These are phyloP conservation scores for Magnaporthiopsis poae DNA, from an alignment of 2,329 filamentous ascomycete genomes.

Conservation along the genomic window DNA sequence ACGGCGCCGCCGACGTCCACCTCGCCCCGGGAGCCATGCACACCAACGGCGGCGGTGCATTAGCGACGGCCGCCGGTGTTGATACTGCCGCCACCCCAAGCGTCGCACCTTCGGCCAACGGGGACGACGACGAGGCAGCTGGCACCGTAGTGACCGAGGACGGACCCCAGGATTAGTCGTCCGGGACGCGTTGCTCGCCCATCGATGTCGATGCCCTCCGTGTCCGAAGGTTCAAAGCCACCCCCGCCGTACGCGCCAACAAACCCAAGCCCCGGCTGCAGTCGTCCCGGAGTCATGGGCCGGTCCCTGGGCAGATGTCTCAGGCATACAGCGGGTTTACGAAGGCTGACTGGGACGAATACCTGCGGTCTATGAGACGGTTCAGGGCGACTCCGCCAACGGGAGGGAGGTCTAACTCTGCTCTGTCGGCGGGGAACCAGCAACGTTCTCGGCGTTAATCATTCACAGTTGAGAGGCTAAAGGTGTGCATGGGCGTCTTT, in stretches of 20 bases:
- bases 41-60: slow-evolving; percentile 1
- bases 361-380: not conserved
- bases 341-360: not conserved
- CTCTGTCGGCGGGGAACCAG: not conserved
- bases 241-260: too few relatives aligned
- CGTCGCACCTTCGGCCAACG: not conserved
- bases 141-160: not conserved
- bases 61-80: slow-evolving; percentile 3
- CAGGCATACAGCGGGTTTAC: not conserved
- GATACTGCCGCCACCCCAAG: slow-evolving; percentile 3
- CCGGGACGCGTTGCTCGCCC: not conserved
- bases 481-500: not conserved
- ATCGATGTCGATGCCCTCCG: not conserved
- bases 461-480: not conserved
- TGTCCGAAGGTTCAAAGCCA: not conserved
- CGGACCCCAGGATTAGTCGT: not conserved
- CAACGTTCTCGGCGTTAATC: not conserved
- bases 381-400: not conserved
- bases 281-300: not conserved
- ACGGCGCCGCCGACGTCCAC: slow-evolving; percentile 34
- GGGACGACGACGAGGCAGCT: not conserved
- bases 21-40: not conserved
- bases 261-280: not conserved
- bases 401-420: not conserved
- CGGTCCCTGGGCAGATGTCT: not conserved